A percentile compares a stretch with the other conserved stretches of the same genome.
phyloP scores from a whole-genome alignment of 495 filamentous ascomycete species.

The Aspergillus avenaceus region DNA sequence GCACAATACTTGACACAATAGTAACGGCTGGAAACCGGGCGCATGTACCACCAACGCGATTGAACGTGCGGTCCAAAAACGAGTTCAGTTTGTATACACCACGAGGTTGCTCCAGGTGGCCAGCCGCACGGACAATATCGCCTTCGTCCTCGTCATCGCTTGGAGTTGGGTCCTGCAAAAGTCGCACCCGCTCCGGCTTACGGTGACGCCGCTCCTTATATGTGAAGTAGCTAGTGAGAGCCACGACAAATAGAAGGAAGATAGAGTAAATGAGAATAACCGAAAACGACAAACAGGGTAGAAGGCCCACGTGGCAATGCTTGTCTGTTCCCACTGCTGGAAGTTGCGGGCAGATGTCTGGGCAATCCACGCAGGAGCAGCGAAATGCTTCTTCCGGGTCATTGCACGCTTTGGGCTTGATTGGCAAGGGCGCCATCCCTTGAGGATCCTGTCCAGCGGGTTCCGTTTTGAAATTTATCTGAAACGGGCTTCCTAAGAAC shows the following conservation, averaged over 20 bases:
- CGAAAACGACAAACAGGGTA: conserved; percentile 88
- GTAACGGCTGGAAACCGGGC: conserved; percentile 83
- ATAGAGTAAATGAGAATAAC: conserved; percentile 82
- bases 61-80: conserved; percentile 73
- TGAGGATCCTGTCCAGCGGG: conserved; percentile 48
- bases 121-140: conserved; percentile 67
- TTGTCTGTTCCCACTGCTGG: conserved; percentile 62
- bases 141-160: conserved; percentile 87
- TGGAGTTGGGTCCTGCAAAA: conserved; percentile 77
- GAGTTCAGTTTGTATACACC: conserved; percentile 76
- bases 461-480: conserved; percentile 81
- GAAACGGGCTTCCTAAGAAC: conserved; percentile 85
- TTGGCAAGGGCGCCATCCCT: conserved; percentile 61
- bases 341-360: conserved; percentile 74
- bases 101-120: conserved; percentile 62
- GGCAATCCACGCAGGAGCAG: conserved; percentile 92
- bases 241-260: conserved; percentile 63
- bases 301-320: conserved; percentile 74
- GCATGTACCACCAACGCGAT: conserved; percentile 72
- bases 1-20: conserved; percentile 62
- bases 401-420: conserved; percentile 78
- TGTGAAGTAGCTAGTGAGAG: conserved; percentile 66
- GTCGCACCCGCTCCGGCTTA: conserved; percentile 72
- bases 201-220: conserved; percentile 67
- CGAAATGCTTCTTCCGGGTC: conserved; percentile 77